These are phyloP conservation scores for Kazachstania africana DNA, from an alignment of 805 yeast genomes.

Conservation along the genomic window DNA sequence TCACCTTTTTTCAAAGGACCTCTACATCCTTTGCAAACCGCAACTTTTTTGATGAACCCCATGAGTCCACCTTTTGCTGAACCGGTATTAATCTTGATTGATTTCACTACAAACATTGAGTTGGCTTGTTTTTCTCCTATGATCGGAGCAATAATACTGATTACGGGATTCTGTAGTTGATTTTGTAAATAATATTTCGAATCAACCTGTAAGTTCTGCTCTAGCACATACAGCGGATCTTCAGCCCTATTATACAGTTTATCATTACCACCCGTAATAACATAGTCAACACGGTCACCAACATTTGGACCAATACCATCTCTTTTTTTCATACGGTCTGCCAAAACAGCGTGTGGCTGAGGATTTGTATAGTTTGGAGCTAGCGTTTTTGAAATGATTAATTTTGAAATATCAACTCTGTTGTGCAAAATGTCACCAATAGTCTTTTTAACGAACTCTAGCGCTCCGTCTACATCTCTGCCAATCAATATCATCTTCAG, in stretches of 20 bases:
- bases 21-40: conserved; percentile 79
- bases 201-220: conserved; percentile 86
- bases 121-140: conserved; percentile 77
- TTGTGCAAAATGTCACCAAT: conserved; percentile 87
- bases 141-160: conserved; percentile 90
- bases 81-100: conserved; percentile 31
- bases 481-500: conserved; percentile 76
- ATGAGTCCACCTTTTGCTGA: conserved; percentile 74
- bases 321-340: conserved; percentile 91
- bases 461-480: conserved; percentile 76
- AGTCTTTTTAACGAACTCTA: conserved; percentile 70
- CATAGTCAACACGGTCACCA: conserved; percentile 98
- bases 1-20: conserved; percentile 56
- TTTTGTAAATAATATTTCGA: conserved; percentile 88
- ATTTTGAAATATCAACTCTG: conserved; percentile 80
- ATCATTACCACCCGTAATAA: conserved; percentile 69
- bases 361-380: conserved; percentile 91
- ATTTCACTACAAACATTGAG: conserved; percentile 53
- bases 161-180: conserved; percentile 83
- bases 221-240: conserved; percentile 88
- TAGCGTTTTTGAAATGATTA: conserved; percentile 87
- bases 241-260: conserved; percentile 93
- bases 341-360: conserved; percentile 94
- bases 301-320: conserved; percentile 96
- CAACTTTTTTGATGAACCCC: conserved; percentile 85